These are phyloP conservation scores for Cichorium intybus DNA, from an alignment of 140 eudicot species.

Conservation along the genomic window DNA sequence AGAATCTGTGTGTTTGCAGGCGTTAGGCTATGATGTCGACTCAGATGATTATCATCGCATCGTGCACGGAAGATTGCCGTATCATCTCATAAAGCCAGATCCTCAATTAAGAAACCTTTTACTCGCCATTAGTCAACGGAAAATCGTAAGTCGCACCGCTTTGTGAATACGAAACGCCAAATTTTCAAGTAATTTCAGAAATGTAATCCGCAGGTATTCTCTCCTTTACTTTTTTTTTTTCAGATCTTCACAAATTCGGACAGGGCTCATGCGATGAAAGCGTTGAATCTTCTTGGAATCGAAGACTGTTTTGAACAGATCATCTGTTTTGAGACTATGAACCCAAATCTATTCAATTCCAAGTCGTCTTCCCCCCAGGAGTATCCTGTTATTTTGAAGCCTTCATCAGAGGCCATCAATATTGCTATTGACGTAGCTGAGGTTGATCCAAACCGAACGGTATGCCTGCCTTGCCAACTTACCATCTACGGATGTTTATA, in stretches of 20 bases:
- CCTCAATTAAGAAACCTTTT: constrained; percentile 61
- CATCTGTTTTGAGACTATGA: constrained; percentile 88
- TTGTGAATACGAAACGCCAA: neutral
- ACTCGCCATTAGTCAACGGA: constrained; percentile 64
- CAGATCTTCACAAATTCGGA: constrained; percentile 97
- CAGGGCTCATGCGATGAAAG: constrained; percentile 64
- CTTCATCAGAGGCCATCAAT: constrained; percentile 71
- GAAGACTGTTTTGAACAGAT: constrained; percentile 78
- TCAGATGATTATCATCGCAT: constrained; percentile 86
- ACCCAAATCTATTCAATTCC: constrained; percentile 52
- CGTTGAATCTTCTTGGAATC: constrained; percentile 66
- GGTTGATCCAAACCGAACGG: constrained; percentile 83
- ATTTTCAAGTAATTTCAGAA: neutral
- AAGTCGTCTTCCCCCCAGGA: constrained; percentile 63
- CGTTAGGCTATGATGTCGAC: constrained; percentile 64
- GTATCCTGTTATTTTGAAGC: constrained; percentile 75
- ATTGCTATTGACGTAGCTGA: constrained; percentile 65
- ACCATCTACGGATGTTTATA: neutral
- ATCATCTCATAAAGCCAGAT: constrained; percentile 73
- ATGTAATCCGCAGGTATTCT: neutral
- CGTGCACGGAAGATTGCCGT: constrained; percentile 98
- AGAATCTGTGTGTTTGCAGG: constrained; percentile 39
- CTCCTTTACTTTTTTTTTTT: neutral
- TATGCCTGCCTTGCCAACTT: constrained; percentile 19
- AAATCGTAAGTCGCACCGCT: constrained; percentile 46